phyloP scores from a whole-genome alignment of 169 alveolate genomes.

The Theileria parva region DNA sequence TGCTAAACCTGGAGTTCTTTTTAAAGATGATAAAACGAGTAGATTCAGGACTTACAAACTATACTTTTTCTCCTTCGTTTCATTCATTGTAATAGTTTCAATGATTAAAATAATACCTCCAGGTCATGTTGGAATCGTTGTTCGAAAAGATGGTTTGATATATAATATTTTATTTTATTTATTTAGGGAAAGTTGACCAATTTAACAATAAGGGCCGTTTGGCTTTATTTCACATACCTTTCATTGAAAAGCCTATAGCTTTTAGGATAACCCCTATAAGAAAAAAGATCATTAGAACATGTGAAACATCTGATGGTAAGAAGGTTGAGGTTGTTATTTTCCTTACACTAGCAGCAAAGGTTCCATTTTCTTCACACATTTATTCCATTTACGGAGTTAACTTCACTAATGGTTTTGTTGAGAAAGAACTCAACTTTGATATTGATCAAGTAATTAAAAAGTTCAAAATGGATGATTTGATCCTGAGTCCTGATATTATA shows the following conservation, averaged over 20 bases:
- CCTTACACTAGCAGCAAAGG: constrained; percentile 60
- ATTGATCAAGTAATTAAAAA: constrained; percentile 71
- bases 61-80: constrained; percentile 44
- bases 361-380: constrained; percentile 70
- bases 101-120: constrained; percentile 63
- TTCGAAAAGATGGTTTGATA: constrained; percentile 38
- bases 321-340: constrained; percentile 57
- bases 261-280: constrained; percentile 64
- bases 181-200: constrained; percentile 46
- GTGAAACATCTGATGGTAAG: constrained; percentile 43
- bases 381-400: constrained; percentile 70
- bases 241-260: constrained; percentile 51
- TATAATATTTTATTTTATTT: neutral
- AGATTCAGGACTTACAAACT: constrained; percentile 19
- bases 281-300: constrained; percentile 43
- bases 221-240: constrained; percentile 57
- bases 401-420: constrained; percentile 64
- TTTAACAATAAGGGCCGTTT: constrained; percentile 47
- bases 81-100: constrained; percentile 26
- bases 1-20: constrained; percentile 51
- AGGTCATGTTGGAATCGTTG: constrained; percentile 62
- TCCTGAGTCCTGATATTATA: constrained; percentile 9
- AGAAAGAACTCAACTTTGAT: constrained; percentile 71
- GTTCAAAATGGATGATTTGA: constrained; percentile 49
- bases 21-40: constrained; percentile 27